Percentiles rank a stretch among this genome's conserved stretches.
phyloP scores from a whole-genome alignment of 169 alveolate species.

The Ichthyophthirius multifiliis region DNA sequence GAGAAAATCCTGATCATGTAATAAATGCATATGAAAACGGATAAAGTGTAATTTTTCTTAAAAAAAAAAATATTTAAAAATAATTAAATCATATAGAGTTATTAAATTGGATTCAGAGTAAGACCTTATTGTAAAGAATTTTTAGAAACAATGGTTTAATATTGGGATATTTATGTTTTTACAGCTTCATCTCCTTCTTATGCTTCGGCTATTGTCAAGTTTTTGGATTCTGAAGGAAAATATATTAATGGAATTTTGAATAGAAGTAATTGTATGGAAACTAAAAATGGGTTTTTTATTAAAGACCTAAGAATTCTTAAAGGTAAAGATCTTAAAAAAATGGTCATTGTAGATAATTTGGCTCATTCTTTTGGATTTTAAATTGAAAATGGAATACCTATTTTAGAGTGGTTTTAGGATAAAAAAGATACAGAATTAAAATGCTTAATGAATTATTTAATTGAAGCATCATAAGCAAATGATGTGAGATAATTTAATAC shows the following conservation, averaged over 20 bases:
- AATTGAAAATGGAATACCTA: conserved; percentile 78
- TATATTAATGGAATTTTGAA: conserved; percentile 60
- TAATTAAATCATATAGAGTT: not conserved
- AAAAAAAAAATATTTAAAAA: not conserved
- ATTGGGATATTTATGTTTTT: conserved; percentile 62
- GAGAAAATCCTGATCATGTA: conserved; percentile 32
- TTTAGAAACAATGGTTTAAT: conserved; percentile 44
- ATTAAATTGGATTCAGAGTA: conserved; percentile 58
- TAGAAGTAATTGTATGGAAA: conserved; percentile 62
- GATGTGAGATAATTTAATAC: conserved; percentile 27
- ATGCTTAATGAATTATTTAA: conserved; percentile 25
- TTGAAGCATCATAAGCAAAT: conserved; percentile 35
- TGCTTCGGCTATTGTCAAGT: conserved; percentile 75
- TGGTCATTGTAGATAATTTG: conserved; percentile 71
- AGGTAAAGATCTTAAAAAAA: conserved; percentile 56
- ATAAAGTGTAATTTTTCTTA: not conserved
- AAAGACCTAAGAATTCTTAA: conserved; percentile 74
- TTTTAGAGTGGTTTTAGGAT: conserved; percentile 63
- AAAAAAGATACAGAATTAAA: conserved; percentile 65
- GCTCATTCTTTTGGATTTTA: conserved; percentile 71
- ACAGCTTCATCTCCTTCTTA: conserved; percentile 77
- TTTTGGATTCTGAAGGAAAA: conserved; percentile 68
- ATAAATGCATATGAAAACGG: conserved; percentile 33
- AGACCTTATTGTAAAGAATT: conserved; percentile 71
- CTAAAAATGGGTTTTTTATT: conserved; percentile 53